Percentiles rank a stretch among this genome's conserved stretches.
Evolutionary conservation across 345 rosid species (phyloP).

Genomic region (Aquilaria yunnanensis): DNA sequence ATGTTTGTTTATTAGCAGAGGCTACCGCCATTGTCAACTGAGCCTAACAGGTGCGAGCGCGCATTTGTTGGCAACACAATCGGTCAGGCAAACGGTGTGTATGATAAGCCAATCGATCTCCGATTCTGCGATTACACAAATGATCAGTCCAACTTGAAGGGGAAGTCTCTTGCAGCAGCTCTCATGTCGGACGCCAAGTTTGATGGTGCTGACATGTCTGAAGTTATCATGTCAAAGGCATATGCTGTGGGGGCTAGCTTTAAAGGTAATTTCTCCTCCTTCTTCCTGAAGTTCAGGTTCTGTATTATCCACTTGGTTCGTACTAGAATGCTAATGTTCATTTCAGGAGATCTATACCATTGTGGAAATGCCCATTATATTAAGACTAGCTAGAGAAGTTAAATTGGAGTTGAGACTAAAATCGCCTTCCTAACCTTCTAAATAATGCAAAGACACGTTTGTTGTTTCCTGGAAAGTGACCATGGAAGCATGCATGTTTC

Average conservation of each 20-base stretch:
- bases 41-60: constrained; percentile 79
- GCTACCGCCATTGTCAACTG: constrained; percentile 88
- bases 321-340: neutral
- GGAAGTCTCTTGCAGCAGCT: constrained; percentile 91
- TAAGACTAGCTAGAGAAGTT: neutral
- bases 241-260: constrained; percentile 97
- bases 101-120: constrained; percentile 94
- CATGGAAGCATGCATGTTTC: neutral
- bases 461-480: no score
- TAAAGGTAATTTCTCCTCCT: constrained; percentile 45
- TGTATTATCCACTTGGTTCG: neutral
- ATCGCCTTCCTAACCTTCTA: no score
- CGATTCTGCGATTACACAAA: constrained; percentile 86
- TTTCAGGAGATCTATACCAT: neutral
- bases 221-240: constrained; percentile 98
- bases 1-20: constrained; percentile 43
- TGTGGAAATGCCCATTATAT: neutral
- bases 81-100: constrained; percentile 97
- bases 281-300: neutral
- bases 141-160: constrained; percentile 79
- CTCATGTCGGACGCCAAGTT: constrained; percentile 95
- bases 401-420: neutral
- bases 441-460: no score
- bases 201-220: constrained; percentile 97
- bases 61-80: constrained; percentile 93